Conservation (phyloP, 768 basidiomycete species). For the Leccinum sublutescens region DNA sequence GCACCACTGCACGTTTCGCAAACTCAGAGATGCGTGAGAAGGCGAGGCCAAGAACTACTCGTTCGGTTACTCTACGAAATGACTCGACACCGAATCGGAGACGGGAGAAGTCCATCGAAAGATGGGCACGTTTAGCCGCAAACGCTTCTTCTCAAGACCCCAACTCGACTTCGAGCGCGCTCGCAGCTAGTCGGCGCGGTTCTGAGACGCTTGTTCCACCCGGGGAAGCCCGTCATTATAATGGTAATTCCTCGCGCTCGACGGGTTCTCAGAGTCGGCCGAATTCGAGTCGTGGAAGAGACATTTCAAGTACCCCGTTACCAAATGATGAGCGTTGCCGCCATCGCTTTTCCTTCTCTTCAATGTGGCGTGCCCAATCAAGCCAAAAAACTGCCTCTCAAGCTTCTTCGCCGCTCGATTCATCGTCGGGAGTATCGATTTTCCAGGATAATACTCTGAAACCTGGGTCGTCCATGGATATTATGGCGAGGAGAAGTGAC, state of each 20-base stretch:
- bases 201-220: constrained; percentile 33
- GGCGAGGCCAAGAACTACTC: constrained; percentile 23
- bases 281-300: constrained; percentile 23
- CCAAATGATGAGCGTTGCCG: constrained; percentile 23
- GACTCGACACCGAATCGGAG: constrained; percentile 24
- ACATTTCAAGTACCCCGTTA: constrained; percentile 20
- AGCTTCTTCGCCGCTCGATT: constrained; percentile 32
- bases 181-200: constrained; percentile 21
- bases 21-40: constrained; percentile 25
- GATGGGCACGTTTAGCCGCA: constrained; percentile 32
- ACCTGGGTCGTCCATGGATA: constrained; percentile 19
- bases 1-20: constrained; percentile 15
- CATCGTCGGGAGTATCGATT: constrained; percentile 32
- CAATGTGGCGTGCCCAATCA: constrained; percentile 25
- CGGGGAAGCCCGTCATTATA: constrained; percentile 11
- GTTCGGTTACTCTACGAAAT: constrained; percentile 20
- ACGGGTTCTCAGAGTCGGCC: constrained; percentile 27
- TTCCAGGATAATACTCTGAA: constrained; percentile 23
- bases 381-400: constrained; percentile 26
- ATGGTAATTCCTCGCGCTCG: constrained; percentile 17
- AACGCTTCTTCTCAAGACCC: constrained; percentile 21
- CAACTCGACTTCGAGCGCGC: constrained; percentile 11
- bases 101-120: constrained; percentile 33
- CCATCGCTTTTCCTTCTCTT: constrained; percentile 33
- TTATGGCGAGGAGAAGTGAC: constrained; percentile 40